Evolutionary conservation across 352 stramenopile species (phyloP).

Genomic region (Phytophthora meadii): DNA sequence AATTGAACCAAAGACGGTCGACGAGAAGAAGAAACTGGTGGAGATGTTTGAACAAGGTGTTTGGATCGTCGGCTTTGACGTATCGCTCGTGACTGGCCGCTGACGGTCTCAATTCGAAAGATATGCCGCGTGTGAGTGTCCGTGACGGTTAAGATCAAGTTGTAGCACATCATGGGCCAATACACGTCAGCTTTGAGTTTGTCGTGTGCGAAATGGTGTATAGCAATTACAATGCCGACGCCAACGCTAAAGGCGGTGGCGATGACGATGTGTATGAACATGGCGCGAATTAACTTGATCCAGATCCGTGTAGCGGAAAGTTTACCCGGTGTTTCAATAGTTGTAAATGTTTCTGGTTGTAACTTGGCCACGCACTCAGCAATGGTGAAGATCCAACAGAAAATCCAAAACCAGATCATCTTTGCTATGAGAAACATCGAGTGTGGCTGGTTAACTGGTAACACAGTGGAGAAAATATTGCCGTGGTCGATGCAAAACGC

Average conservation of each 20-base stretch:
- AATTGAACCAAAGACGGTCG: slow-evolving; percentile 16
- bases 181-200: slow-evolving; percentile 24
- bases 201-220: neutral
- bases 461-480: slow-evolving; percentile 10
- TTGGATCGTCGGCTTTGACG: slow-evolving; percentile 7
- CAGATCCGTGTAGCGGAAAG: slow-evolving; percentile 5
- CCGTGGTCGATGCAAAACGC: slow-evolving; percentile 15
- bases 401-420: slow-evolving; percentile 33
- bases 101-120: slow-evolving; percentile 23
- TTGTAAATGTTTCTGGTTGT: slow-evolving; percentile 19
- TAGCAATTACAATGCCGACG: slow-evolving; percentile 7
- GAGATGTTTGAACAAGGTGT: neutral
- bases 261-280: slow-evolving; percentile 15
- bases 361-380: slow-evolving; percentile 26
- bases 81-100: slow-evolving; percentile 7
- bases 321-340: neutral
- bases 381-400: slow-evolving; percentile 30
- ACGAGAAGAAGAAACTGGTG: neutral
- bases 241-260: slow-evolving; percentile 17
- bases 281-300: slow-evolving; percentile 18
- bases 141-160: slow-evolving; percentile 30
- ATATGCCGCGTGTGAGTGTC: slow-evolving; percentile 30
- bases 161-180: slow-evolving; percentile 34
- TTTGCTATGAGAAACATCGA: slow-evolving; percentile 18
- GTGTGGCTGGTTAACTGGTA: slow-evolving; percentile 13